Base-by-base conservation (phyloP, 208 protist species). In the Acanthamoeba sp. region DNA sequence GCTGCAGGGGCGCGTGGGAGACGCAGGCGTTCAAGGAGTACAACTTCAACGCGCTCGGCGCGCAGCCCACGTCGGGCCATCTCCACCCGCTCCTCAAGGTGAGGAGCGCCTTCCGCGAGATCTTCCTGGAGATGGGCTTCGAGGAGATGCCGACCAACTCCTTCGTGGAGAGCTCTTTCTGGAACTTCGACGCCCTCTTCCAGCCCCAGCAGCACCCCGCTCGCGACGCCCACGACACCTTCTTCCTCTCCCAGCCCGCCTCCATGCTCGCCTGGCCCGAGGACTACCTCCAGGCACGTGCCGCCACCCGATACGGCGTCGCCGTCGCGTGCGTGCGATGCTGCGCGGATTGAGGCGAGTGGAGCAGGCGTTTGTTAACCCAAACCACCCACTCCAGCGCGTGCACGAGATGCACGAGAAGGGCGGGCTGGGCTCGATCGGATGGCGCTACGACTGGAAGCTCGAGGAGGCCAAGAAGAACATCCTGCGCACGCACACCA, bases 131-230 rank as follows among this genome's bases (percentile, higher is more conserved):
- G 76, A 98, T 99, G 98, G 98, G 98, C 50, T 99, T 99, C 97
- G 97, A 99, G 94, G 99, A 99, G 98, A 99, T 99, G 99, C 96
- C 98, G 57, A 99, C 99, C 38, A 98, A 99, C 94, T 98, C 98
- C 82, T 99, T 98, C 97, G 99, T 99, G 38, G 99, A 99, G 97
- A 98, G 96, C 66, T 99, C 98, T 34, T 99, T 99, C 97, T 99
- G 99, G 99, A 99, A 99, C 98, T 99, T 99, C 96, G 99, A 99
- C 97, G 97, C 99, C 12, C 98, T 99, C 66, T 99, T 99, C 96
- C 99, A 99, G 97, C 99, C 99, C 42, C 99, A 99, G 97, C 98
- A 99, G 96, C 99, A 99, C 97, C 99, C 99, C 20, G 99, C 99
- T 12, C 97, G 99, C 82, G 99, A 99, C 95, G 95, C 98, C 55